Evolutionary conservation across 2,329 filamentous ascomycete species (phyloP), one percentile per base, ranked within the genome.

Genomic region (Talaromyces sp.): DNA sequence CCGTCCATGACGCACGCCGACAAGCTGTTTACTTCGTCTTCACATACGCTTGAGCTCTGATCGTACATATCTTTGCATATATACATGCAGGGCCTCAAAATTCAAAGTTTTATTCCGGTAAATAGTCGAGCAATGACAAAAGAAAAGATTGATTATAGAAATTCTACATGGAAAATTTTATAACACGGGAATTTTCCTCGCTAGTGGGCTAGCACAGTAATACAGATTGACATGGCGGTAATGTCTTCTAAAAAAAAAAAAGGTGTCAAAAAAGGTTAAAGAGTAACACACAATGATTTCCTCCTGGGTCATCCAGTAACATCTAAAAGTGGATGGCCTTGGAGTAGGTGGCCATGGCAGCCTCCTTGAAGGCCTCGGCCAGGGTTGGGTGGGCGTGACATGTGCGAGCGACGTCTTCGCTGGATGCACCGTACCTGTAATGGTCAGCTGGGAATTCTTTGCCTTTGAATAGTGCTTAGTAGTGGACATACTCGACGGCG

Each of bases 311-410:
- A 51, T 51, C 54, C 46, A 5, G 26, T 26, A 56, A 29, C 11
- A 63, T 66, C 68, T 90, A 99, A 79, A 89, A 96, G 82, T 99
- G 94, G 76, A 99, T 96, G 67, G 94, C 88, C 83, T 96, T 94
- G 71, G 88, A 86, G 81, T 96, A 92, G 56, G 93, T 97, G 64
- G 91, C 90, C 94, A 99, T 97, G 68, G 94, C 94, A 71, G 94
- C 94, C 85, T 99, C 94, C 85, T 99, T 99, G 85, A 99, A 97
- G 51, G 94, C 94, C 82, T 99, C 94, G 26, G 93, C 88, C 62
- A 99, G 84, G 56, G 92, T 97, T 60, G 94, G 94, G 80, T 99
- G 94, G 59, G 94, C 94, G 79, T 99, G 94, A 79, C 91, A 94
- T 65, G 94, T 97, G 73, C 94, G 86, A 63, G 89, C 92, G 73